Evolutionary conservation across 495 filamentous ascomycete genomes (phyloP).

Genomic region (Penicillium malachiteum): DNA sequence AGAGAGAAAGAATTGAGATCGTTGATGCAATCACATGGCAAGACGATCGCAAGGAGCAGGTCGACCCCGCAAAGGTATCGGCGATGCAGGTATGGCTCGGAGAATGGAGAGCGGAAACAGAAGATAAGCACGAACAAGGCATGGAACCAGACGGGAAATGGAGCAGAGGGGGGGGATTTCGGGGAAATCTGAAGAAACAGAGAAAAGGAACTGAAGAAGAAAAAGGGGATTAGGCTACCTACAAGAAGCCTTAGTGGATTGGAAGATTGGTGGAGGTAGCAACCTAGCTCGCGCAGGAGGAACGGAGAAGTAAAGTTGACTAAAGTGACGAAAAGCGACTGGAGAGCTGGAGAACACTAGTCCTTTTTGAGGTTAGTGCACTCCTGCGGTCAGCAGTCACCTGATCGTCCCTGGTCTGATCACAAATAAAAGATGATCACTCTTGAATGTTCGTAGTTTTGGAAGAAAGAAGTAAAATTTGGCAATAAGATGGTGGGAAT

Average conservation of each 20-base stretch:
- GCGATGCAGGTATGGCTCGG: not conserved
- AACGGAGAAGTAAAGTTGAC: slow-evolving; percentile 10
- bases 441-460: too few species aligned
- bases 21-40: not conserved
- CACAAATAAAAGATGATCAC: too few species aligned
- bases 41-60: not conserved
- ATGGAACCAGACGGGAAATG: not conserved
- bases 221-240: slow-evolving; percentile 42
- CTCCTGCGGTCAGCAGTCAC: not conserved
- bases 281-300: slow-evolving; percentile 7
- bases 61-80: not conserved
- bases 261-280: slow-evolving; percentile 6
- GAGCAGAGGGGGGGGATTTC: too few species aligned
- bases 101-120: not conserved
- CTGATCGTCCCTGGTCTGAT: not conserved
- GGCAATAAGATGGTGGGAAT: not conserved
- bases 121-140: slow-evolving; percentile 2
- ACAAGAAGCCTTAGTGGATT: slow-evolving; percentile 45
- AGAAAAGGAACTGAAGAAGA: slow-evolving; percentile 21
- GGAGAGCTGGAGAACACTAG: slow-evolving; percentile 8
- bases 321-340: slow-evolving; percentile 1
- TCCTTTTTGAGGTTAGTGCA: not conserved
- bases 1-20: slow-evolving; percentile 18
- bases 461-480: too few species aligned
- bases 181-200: not conserved